phyloP scores from a whole-genome alignment of 2,329 filamentous ascomycete species.

The Apiospora koreana region DNA sequence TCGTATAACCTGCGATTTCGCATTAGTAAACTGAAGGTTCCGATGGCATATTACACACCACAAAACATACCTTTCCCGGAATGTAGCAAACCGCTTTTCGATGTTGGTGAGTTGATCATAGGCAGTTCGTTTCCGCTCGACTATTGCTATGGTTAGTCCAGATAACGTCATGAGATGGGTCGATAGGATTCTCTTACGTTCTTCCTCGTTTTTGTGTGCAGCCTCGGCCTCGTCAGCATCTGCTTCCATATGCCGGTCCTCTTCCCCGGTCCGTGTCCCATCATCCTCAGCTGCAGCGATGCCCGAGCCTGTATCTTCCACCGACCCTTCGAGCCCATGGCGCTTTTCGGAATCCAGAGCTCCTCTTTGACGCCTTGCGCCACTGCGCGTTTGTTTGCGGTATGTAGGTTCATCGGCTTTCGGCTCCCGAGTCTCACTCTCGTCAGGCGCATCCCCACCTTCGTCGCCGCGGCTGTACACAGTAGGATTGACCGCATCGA shows the following conservation, averaged over 20 bases:
- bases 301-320: conserved; percentile 20
- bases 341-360: conserved; percentile 14
- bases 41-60: not conserved
- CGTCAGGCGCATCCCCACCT: conserved; percentile 22
- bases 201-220: conserved; percentile 64
- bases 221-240: conserved; percentile 63
- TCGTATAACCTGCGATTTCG: conserved; percentile 71
- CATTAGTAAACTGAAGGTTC: not conserved
- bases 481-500: conserved; percentile 18
- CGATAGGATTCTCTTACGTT: conserved; percentile 44
- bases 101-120: conserved; percentile 78
- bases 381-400: conserved; percentile 35
- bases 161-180: not conserved
- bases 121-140: conserved; percentile 76
- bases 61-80: conserved; percentile 71
- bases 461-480: not conserved
- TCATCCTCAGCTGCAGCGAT: conserved; percentile 39
- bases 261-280: conserved; percentile 50
- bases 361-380: conserved; percentile 35
- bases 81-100: conserved; percentile 84
- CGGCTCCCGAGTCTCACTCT: conserved; percentile 17
- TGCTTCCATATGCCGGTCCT: conserved; percentile 53
- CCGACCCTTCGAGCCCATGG: not conserved
- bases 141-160: conserved; percentile 44
- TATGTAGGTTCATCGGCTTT: conserved; percentile 24